phyloP scores from a whole-genome alignment of 192 early-diverging fungal genomes.

The Entomortierella lignicola region DNA sequence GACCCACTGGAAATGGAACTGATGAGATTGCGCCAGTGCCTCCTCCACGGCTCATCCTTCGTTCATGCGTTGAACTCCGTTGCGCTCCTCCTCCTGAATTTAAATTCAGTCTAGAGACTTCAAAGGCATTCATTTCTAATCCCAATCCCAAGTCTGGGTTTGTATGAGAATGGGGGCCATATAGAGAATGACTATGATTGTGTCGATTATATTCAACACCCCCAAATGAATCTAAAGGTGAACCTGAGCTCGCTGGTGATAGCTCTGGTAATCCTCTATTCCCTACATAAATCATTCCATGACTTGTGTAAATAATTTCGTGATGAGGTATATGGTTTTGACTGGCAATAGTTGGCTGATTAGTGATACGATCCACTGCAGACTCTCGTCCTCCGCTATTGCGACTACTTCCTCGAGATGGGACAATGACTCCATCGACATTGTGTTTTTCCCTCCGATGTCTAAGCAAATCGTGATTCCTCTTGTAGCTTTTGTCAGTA shows the following conservation, averaged over 20 bases:
- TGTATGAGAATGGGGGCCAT: background rate
- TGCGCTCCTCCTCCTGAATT: background rate
- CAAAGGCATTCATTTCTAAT: background rate
- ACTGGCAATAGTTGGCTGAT: constrained; percentile 19
- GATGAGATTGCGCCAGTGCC: background rate
- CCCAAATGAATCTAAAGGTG: constrained; percentile 1
- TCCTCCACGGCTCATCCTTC: background rate
- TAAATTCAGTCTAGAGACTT: background rate
- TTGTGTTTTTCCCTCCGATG: constrained; percentile 48
- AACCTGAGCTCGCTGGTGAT: constrained; percentile 5
- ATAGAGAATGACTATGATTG: constrained; percentile 1
- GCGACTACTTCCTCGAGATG: constrained; percentile 26
- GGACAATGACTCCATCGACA: constrained; percentile 9
- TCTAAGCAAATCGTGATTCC: constrained; percentile 48
- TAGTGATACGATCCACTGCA: background rate
- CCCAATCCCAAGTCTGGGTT: constrained; percentile 1
- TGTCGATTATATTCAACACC: constrained; percentile 7
- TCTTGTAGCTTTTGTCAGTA: constrained; percentile 42
- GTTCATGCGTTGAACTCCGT: background rate
- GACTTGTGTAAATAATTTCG: constrained; percentile 9
- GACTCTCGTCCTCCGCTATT: background rate
- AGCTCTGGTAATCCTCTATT: constrained; percentile 1
- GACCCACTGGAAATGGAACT: background rate
- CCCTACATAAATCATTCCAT: constrained; percentile 14
- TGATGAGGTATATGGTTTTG: constrained; percentile 8